Conservation (phyloP, 2,329 filamentous ascomycete genomes). For the Clonostachys byssicola region DNA sequence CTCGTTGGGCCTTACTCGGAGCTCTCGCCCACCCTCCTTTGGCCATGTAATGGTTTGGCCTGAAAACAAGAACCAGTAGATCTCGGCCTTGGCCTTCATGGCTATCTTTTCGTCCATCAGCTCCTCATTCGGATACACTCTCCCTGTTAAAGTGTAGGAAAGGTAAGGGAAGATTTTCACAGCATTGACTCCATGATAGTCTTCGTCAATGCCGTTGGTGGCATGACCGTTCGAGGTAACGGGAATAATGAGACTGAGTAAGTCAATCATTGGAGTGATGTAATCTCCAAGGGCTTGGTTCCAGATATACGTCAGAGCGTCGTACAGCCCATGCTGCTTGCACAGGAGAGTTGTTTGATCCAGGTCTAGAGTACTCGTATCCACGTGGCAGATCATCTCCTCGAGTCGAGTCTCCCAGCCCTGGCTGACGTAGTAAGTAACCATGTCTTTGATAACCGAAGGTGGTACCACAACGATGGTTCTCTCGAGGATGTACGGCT, state of each 20-base stretch:
- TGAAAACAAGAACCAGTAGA: constrained; percentile 93
- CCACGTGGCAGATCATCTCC: constrained; percentile 90
- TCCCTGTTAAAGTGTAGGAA: constrained; percentile 84
- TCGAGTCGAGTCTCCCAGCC: constrained; percentile 78
- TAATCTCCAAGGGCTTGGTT: constrained; percentile 87
- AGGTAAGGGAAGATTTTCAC: constrained; percentile 94
- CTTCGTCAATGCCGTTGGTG: constrained; percentile 52
- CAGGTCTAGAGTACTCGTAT: constrained; percentile 86
- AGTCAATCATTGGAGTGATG: constrained; percentile 82
- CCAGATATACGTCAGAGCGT: constrained; percentile 96
- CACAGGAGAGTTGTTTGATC: constrained; percentile 89
- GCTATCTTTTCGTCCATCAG: constrained; percentile 69
- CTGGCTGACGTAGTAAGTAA: constrained; percentile 73
- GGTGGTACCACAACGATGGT: constrained; percentile 75
- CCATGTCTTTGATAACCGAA: constrained; percentile 78
- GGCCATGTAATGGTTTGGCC: constrained; percentile 76
- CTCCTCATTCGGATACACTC: constrained; percentile 85
- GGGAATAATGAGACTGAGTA: constrained; percentile 65
- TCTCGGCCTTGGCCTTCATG: constrained; percentile 73
- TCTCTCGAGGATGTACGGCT: constrained; percentile 80
- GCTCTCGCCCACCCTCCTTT: constrained; percentile 52
- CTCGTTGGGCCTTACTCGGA: constrained; percentile 54
- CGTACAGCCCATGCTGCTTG: constrained; percentile 88
- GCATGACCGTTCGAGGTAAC: constrained; percentile 52
- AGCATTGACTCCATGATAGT: constrained; percentile 64